Evolutionary conservation across 2,329 filamentous ascomycete genomes (phyloP), one percentile per base, ranked within the genome.

Genomic region (Falciphora oryzae): DNA sequence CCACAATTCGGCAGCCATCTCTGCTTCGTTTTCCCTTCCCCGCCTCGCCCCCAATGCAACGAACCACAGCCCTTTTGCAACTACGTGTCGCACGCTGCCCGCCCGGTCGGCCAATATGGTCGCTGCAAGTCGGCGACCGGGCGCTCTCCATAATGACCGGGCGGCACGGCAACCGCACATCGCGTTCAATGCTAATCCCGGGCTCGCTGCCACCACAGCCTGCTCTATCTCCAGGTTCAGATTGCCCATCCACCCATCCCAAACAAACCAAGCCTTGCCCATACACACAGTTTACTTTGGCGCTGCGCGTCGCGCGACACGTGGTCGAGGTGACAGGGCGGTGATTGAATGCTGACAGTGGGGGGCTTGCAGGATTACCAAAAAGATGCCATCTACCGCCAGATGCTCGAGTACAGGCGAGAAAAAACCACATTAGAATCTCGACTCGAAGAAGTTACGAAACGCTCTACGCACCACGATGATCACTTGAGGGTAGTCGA

Each of bases 331-430:
- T 22, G 28, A n/a, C 53, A 57, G 68, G 66, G 68, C 70, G 68
- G 66, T 71, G 71, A 71, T 73, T 79, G 75, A 76, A 73, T 70
- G 71, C 73, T 72, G 56, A 32, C 29, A 35, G 29, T 28, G 73
- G 74, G 76, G 61, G 44, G 3, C 44, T 53, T 69, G 74, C 67
- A 96, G 92, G 87, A 90, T 74, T 95, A 90, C 73, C 91, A 94
- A 79, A 99, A 98, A 80, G 95, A 97, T 80, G 95, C 95, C 68
- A 97, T 99, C 75, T 89, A 91, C 72, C 92, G 96, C 65, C 94
- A 97, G 79, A 97, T 99, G 93, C 91, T 93, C 74, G 95, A 98
- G 78, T 97, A 96, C 78, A 97, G 96, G 79, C 89, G 95, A 71
- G 92, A 96, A 75, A 93, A 93, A 75, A 83, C 85, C 65, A 90